A percentile compares a stretch with the other conserved stretches of the same genome.
phyloP scores from a whole-genome alignment of 1,284 basidiomycete genomes.

The Schizophyllum commune region DNA sequence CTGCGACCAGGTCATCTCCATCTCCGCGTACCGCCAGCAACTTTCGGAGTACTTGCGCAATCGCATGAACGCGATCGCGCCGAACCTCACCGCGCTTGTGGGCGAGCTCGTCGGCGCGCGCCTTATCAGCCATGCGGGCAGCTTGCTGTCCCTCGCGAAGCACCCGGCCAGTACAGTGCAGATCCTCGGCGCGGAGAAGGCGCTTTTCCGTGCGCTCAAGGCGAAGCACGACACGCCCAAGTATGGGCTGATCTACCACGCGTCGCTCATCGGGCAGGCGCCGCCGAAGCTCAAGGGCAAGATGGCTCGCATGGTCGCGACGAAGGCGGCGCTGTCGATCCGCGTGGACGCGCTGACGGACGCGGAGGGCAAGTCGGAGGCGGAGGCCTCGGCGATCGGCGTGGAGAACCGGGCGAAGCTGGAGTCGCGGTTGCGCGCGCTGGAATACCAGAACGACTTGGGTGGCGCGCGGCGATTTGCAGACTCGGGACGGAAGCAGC shows the following conservation, averaged over 20 bases:
- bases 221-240: slow-evolving; percentile 99
- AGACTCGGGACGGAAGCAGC: slow-evolving; percentile 56
- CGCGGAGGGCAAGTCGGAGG: slow-evolving; percentile 82
- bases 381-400: slow-evolving; percentile 78
- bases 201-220: slow-evolving; percentile 95
- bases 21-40: slow-evolving; percentile 89
- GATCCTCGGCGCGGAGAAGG: slow-evolving; percentile 98
- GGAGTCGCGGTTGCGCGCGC: slow-evolving; percentile 85
- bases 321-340: slow-evolving; percentile 93
- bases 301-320: slow-evolving; percentile 99
- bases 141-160: slow-evolving; percentile 90
- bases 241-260: slow-evolving; percentile 97
- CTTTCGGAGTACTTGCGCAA: slow-evolving; percentile 94
- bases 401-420: slow-evolving; percentile 92
- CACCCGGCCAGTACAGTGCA: slow-evolving; percentile 98
- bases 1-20: slow-evolving; percentile 96
- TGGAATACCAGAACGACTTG: slow-evolving; percentile 79
- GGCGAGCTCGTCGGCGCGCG: slow-evolving; percentile 96
- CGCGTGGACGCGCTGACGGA: slow-evolving; percentile 96
- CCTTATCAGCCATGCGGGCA: slow-evolving; percentile 95
- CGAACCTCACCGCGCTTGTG: slow-evolving; percentile 92
- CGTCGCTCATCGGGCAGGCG: slow-evolving; percentile 93
- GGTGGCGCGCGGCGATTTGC: slow-evolving; percentile 56
- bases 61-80: slow-evolving; percentile 96
- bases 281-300: slow-evolving; percentile 99